Evolutionary conservation across 2,329 filamentous ascomycete species (phyloP).

Genomic region (Amphichorda felina): DNA sequence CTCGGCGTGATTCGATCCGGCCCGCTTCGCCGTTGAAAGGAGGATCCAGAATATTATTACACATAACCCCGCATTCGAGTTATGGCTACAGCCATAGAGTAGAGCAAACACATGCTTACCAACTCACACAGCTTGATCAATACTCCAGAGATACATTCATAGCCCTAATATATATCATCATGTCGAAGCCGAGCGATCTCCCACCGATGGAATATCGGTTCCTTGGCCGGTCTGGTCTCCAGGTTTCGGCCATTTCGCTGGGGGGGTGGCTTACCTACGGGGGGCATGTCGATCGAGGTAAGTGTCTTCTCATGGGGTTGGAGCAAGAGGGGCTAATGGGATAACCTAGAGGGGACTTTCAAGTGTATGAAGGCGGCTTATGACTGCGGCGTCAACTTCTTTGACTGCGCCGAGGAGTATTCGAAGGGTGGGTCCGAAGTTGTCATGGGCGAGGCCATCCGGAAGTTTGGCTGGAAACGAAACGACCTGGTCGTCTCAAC

Average conservation of each 20-base stretch:
- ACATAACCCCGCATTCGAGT: too few species aligned
- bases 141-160: too few species aligned
- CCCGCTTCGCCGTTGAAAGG: too few species aligned
- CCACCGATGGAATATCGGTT: constrained; percentile 58
- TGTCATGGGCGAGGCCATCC: constrained; percentile 49
- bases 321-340: too few species aligned
- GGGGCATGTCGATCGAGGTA: constrained; percentile 57
- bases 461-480: constrained; percentile 47
- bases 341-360: constrained; percentile 28
- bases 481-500: constrained; percentile 50
- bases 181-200: constrained; percentile 28
- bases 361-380: constrained; percentile 51
- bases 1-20: too few species aligned
- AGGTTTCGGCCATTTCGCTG: constrained; percentile 62
- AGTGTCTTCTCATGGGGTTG: constrained; percentile 6
- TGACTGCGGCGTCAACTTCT: constrained; percentile 50
- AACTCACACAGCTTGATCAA: too few species aligned
- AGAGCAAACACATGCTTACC: too few species aligned
- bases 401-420: constrained; percentile 48
- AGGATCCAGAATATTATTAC: too few species aligned
- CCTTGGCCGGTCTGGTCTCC: constrained; percentile 58
- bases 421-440: constrained; percentile 49
- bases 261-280: constrained; percentile 67
- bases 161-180: too few species aligned
- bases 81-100: too few species aligned